Percentiles rank a stretch among this genome's conserved stretches.
Evolutionary conservation across 139 green algal genomes (phyloP).

Genomic region (Trebouxia sp.): DNA sequence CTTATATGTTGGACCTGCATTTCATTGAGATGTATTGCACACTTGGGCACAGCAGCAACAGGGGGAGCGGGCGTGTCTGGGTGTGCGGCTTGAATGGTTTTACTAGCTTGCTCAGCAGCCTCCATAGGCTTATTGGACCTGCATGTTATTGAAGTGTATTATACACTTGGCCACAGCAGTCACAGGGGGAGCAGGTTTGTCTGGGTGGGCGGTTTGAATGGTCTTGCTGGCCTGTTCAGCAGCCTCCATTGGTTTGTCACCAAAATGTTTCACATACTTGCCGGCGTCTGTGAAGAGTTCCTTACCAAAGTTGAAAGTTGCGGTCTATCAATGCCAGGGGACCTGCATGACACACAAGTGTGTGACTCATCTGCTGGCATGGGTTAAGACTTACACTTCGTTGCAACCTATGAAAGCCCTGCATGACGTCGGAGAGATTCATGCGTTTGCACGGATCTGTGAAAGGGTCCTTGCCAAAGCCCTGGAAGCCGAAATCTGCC

Average conservation of each 20-base stretch:
- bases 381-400: no score
- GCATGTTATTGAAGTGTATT: no score
- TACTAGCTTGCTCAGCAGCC: slow-evolving; percentile 47
- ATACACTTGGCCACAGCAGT: slow-evolving; percentile 57
- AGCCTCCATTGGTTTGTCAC: slow-evolving; percentile 45
- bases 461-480: no score
- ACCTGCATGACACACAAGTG: no score
- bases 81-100: slow-evolving; percentile 41
- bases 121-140: slow-evolving; percentile 37
- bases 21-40: no score
- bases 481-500: no score
- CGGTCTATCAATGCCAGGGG: slow-evolving; percentile 82
- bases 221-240: slow-evolving; percentile 44
- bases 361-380: no score
- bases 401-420: no score
- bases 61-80: slow-evolving; percentile 42
- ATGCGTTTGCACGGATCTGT: no score
- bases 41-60: slow-evolving; percentile 55
- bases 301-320: slow-evolving; percentile 82
- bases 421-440: no score
- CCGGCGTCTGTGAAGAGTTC: slow-evolving; percentile 75
- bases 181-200: slow-evolving; percentile 40
- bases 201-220: slow-evolving; percentile 43
- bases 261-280: slow-evolving; percentile 89
- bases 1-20: no score